These are phyloP conservation scores for Maudiozyma saulgeensis DNA, from an alignment of 805 yeast species.

Conservation along the genomic window DNA sequence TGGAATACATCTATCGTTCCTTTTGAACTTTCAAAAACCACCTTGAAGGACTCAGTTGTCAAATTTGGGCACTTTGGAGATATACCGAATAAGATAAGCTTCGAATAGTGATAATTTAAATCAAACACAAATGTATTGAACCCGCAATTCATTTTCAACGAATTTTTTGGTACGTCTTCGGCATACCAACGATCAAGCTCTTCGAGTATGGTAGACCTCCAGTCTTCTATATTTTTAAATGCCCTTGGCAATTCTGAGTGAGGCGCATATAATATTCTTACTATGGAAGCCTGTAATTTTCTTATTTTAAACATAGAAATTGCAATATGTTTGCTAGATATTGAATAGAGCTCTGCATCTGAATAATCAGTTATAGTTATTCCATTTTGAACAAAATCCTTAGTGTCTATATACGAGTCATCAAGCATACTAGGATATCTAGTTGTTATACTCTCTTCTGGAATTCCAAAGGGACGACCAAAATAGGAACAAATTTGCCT, in stretches of 20 bases:
- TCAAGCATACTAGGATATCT: slow-evolving; percentile 67
- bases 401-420: slow-evolving; percentile 48
- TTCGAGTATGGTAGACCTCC: slow-evolving; percentile 48
- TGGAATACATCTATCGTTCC: slow-evolving; percentile 58
- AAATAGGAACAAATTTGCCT: slow-evolving; percentile 78
- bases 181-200: slow-evolving; percentile 57
- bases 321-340: slow-evolving; percentile 62
- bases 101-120: slow-evolving; percentile 68
- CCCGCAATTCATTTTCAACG: slow-evolving; percentile 57
- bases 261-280: slow-evolving; percentile 57
- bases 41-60: slow-evolving; percentile 42
- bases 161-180: slow-evolving; percentile 43
- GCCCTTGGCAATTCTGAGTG: slow-evolving; percentile 60
- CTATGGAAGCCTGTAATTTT: slow-evolving; percentile 68
- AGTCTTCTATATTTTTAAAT: slow-evolving; percentile 42
- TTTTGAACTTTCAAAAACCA: slow-evolving; percentile 53
- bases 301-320: slow-evolving; percentile 60
- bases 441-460: slow-evolving; percentile 67
- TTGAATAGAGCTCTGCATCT: slow-evolving; percentile 30
- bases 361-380: slow-evolving; percentile 30
- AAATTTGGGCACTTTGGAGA: slow-evolving; percentile 59
- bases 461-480: slow-evolving; percentile 83
- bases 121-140: slow-evolving; percentile 63
- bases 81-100: slow-evolving; percentile 63
- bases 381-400: slow-evolving; percentile 22